Conservation (phyloP, 2,329 filamentous ascomycete genomes). For the Pestalotiopsis fici region DNA sequence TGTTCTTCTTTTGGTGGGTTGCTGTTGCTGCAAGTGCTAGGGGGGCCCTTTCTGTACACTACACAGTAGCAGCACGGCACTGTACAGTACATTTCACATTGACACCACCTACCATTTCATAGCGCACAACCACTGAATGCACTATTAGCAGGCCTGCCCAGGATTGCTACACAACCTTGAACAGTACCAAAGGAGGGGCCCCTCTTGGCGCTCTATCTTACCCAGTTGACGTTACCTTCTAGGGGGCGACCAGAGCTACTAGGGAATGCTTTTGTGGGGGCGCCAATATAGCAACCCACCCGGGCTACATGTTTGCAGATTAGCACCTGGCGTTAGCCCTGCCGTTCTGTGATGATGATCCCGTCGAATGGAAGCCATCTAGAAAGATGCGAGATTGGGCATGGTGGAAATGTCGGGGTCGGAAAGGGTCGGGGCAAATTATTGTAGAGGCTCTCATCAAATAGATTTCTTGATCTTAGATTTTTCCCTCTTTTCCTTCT, state of each 20-base stretch:
- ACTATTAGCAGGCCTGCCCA: neutral
- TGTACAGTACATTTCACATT: no score
- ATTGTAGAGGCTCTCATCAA: neutral
- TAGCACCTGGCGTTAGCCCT: neutral
- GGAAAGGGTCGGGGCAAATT: neutral
- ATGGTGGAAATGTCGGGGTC: neutral
- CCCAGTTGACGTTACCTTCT: neutral
- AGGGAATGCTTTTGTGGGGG: conserved; percentile 2
- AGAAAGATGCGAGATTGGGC: conserved; percentile 10
- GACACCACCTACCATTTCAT: neutral
- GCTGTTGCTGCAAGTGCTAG: neutral
- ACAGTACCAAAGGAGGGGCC: neutral
- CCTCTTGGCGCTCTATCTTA: neutral
- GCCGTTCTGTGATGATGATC: neutral
- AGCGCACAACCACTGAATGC: neutral
- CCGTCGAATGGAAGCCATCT: conserved; percentile 7
- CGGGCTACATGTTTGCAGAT: neutral
- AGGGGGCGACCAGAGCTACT: neutral
- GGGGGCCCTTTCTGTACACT: no score
- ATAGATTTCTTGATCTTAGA: neutral
- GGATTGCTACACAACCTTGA: neutral
- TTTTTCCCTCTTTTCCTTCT: no score
- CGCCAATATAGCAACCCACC: conserved; percentile 7
- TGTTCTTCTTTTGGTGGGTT: neutral
- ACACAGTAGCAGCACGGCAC: no score